Base-by-base conservation (phyloP, 371 early-diverging fungal species). In the Umbelopsis sp. region DNA sequence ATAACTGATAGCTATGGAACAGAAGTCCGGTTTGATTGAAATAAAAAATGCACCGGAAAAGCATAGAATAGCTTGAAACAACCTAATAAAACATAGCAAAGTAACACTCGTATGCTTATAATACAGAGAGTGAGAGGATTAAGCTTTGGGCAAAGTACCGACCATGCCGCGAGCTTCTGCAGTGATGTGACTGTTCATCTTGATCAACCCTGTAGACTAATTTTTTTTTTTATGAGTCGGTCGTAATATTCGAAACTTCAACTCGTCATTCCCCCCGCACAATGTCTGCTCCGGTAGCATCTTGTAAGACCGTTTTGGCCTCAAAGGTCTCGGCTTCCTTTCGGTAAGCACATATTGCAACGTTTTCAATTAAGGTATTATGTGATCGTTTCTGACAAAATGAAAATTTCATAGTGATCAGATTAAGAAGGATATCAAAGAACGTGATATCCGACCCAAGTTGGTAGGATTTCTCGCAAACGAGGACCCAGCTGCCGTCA, bases 381-480 rank as follows among this genome's bases (percentile, higher is more conserved):
- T 29, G 29, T 16, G 12, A 0, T 35, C 32, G 32, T 14, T 35
- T 25, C 18, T 57, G 4, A 57, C 9, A 41, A 16, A 14, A 1
- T 14, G 6, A 35, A 11, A 25, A n/a, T 35, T 44, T 65, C 45
- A 29, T 66, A 94, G 94, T 74, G 84, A 90, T 18, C 94, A 95
- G 79, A 88, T 97, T 64, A 94, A 93, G 78, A 77, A 83, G 24
- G 89, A 90, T 68, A 91, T 96, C 72, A 81, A 87, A 67, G 78
- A 81, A 44, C 88, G 91, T 64, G 76, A 77, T 44, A 85, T 90
- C 67, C 76, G 80, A n/a, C 97, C 97, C 44, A 91, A 89, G 69
- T 86, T 98, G 57, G 97, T 97, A 9, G 97, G 94, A 5, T 96
- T 97, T 80, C 87, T 98, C 7, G 96, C 98, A 50, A 98, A 98